phyloP scores from a whole-genome alignment of 192 early-diverging fungal genomes.

The Phycomyces nitens region DNA sequence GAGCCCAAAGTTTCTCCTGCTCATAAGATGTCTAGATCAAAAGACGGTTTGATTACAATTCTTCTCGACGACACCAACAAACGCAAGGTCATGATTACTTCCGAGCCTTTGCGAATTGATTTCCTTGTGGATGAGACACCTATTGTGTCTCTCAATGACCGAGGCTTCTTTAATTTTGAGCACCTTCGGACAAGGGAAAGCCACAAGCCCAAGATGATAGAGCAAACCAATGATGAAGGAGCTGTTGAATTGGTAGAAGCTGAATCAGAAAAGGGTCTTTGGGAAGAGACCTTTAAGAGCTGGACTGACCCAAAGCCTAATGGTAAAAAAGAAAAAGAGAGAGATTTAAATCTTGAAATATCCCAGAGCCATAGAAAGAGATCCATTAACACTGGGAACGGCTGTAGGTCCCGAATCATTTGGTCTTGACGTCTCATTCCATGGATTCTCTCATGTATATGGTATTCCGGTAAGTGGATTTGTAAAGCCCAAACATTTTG shows the following conservation, averaged over 20 bases:
- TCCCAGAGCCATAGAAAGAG: neutral
- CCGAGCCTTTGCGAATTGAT: slow-evolving; percentile 60
- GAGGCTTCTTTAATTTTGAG: slow-evolving; percentile 84
- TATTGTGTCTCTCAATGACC: slow-evolving; percentile 75
- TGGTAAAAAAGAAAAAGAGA: slow-evolving; percentile 48
- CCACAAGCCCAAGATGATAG: slow-evolving; percentile 41
- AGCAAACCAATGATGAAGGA: slow-evolving; percentile 33
- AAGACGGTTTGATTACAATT: slow-evolving; percentile 33
- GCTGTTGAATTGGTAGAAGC: slow-evolving; percentile 38
- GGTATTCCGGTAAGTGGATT: slow-evolving; percentile 70
- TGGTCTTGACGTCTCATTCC: slow-evolving; percentile 90
- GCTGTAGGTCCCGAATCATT: slow-evolving; percentile 83
- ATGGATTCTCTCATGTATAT: slow-evolving; percentile 83
- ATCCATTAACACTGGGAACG: neutral
- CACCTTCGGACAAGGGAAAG: slow-evolving; percentile 57
- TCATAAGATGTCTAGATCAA: slow-evolving; percentile 12
- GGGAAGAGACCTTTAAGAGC: slow-evolving; percentile 89
- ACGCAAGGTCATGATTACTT: slow-evolving; percentile 44
- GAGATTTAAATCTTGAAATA: neutral
- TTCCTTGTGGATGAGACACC: slow-evolving; percentile 52
- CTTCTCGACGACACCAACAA: slow-evolving; percentile 35
- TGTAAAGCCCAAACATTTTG: neutral
- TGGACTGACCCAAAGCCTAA: slow-evolving; percentile 91
- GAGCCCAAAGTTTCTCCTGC: slow-evolving; percentile 21
- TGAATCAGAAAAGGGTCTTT: slow-evolving; percentile 50